A percentile compares a stretch with the other conserved stretches of the same genome.
Evolutionary conservation across 108 stramenopile species (phyloP).

Genomic region (Parietichytrium sp.): DNA sequence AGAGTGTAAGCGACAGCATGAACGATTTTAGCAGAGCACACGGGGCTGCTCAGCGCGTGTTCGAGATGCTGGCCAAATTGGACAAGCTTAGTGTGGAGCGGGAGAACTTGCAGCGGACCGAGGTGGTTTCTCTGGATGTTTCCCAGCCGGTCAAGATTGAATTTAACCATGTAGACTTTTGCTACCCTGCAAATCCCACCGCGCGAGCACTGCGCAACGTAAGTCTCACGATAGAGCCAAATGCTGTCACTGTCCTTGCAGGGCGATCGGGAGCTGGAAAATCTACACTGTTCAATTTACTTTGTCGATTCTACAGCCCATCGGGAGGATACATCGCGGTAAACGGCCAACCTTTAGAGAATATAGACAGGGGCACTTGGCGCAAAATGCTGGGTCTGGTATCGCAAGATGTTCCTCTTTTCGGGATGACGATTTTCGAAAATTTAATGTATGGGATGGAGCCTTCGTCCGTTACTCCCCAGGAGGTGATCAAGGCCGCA

Average conservation of each 20-base stretch:
- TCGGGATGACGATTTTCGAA: constrained; percentile 68
- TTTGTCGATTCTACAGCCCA: constrained; percentile 83
- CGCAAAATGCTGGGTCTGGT: constrained; percentile 76
- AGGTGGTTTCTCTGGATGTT: background rate
- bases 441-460: constrained; percentile 76
- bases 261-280: constrained; percentile 90
- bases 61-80: background rate
- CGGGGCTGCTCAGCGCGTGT: background rate
- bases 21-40: background rate
- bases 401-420: constrained; percentile 80
- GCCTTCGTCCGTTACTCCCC: constrained; percentile 59
- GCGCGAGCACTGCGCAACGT: constrained; percentile 67
- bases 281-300: constrained; percentile 72
- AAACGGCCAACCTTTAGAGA: constrained; percentile 55
- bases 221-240: constrained; percentile 68
- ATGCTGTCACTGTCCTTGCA: constrained; percentile 79
- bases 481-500: constrained; percentile 5
- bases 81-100: background rate
- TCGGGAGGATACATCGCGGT: constrained; percentile 56
- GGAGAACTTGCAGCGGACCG: background rate
- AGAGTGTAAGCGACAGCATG: background rate
- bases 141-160: background rate
- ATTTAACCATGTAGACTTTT: constrained; percentile 40
- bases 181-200: constrained; percentile 42
- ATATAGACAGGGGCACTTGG: background rate